Evolutionary conservation across 1,284 basidiomycete genomes (phyloP).

Genomic region (Singerocomus inundabilis): DNA sequence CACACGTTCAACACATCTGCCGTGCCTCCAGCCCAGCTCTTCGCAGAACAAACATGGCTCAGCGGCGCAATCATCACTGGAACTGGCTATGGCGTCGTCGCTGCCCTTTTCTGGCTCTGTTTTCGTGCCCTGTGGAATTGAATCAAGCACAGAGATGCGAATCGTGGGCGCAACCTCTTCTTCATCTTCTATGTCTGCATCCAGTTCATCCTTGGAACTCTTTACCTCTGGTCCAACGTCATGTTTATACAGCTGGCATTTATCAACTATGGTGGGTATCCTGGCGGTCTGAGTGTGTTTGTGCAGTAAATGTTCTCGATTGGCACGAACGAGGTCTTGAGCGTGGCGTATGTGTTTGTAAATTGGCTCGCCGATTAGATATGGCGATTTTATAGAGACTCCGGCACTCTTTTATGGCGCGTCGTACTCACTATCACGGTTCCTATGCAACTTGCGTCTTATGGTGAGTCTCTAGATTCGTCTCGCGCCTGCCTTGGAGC

Average conservation of each 20-base stretch:
- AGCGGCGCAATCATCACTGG: slow-evolving; percentile 28
- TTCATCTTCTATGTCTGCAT: slow-evolving; percentile 28
- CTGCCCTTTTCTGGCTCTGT: slow-evolving; percentile 28
- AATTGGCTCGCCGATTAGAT: slow-evolving; percentile 36
- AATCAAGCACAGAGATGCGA: slow-evolving; percentile 12
- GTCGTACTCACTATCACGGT: slow-evolving; percentile 18
- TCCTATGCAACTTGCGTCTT: slow-evolving; percentile 28
- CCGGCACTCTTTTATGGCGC: slow-evolving; percentile 8
- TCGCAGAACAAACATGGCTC: slow-evolving; percentile 31
- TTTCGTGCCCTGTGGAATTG: slow-evolving; percentile 20
- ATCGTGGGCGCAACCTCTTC: slow-evolving; percentile 11
- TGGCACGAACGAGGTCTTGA: slow-evolving; percentile 21
- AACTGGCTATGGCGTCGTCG: slow-evolving; percentile 27
- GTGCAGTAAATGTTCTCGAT: slow-evolving; percentile 27
- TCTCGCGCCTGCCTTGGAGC: not conserved
- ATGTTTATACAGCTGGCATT: slow-evolving; percentile 33
- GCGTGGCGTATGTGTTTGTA: slow-evolving; percentile 27
- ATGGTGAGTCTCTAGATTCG: slow-evolving; percentile 12
- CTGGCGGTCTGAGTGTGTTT: slow-evolving; percentile 29
- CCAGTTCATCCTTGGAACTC: slow-evolving; percentile 30
- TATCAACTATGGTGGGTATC: slow-evolving; percentile 33
- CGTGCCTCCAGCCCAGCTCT: slow-evolving; percentile 22
- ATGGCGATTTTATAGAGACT: slow-evolving; percentile 33
- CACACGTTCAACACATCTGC: slow-evolving; percentile 28
- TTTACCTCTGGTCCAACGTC: slow-evolving; percentile 30